Conservation (phyloP, 805 yeast species). For the Yarrowia bubula region DNA sequence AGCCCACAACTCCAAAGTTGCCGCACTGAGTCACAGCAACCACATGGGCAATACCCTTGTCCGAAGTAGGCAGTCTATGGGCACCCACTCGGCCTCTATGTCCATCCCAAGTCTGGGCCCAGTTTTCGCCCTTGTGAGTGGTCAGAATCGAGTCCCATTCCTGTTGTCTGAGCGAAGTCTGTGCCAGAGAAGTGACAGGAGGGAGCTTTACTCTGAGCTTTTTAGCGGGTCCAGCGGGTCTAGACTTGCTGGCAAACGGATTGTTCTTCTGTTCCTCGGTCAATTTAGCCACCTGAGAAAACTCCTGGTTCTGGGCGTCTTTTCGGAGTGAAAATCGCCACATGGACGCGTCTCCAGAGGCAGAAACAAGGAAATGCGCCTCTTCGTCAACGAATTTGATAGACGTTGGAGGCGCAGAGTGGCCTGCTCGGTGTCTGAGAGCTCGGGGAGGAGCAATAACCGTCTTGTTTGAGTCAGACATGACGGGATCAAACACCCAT, state of each 20-base stretch:
- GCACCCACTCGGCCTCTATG: constrained; percentile 76
- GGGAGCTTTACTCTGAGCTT: constrained; percentile 53
- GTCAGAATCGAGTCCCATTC: constrained; percentile 94
- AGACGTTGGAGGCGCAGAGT: constrained; percentile 79
- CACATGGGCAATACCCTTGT: constrained; percentile 68
- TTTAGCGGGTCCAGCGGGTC: constrained; percentile 42
- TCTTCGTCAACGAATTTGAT: constrained; percentile 74
- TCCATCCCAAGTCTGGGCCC: constrained; percentile 91
- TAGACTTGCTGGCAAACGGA: neutral
- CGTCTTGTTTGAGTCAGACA: constrained; percentile 50
- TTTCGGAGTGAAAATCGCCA: constrained; percentile 93
- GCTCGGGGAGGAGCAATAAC: constrained; percentile 87
- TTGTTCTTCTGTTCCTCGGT: constrained; percentile 22
- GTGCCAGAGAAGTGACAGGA: constrained; percentile 67
- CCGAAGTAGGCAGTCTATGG: constrained; percentile 67
- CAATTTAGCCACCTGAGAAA: constrained; percentile 56
- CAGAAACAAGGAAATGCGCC: constrained; percentile 81
- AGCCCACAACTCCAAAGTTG: constrained; percentile 89
- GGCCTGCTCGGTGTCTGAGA: constrained; percentile 96
- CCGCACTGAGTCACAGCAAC: constrained; percentile 90
- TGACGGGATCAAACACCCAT: constrained; percentile 87
- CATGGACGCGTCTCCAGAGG: constrained; percentile 78
- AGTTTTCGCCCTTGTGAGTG: constrained; percentile 76
- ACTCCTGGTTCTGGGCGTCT: constrained; percentile 92
- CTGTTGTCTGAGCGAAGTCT: constrained; percentile 71